Base-by-base conservation (phyloP, 495 filamentous ascomycete genomes). In the Zalerion maritima region DNA sequence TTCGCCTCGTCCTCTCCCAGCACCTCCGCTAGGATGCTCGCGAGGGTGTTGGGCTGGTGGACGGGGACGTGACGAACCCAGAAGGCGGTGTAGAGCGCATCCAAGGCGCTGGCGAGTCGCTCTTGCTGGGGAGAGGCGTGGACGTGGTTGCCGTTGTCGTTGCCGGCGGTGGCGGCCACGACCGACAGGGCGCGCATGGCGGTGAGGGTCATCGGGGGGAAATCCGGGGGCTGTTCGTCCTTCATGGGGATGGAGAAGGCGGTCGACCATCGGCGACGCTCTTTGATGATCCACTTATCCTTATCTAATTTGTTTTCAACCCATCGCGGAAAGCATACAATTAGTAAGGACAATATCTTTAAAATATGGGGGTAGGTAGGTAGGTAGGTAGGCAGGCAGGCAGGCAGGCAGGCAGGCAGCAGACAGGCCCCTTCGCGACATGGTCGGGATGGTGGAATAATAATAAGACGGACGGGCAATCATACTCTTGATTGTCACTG, bases 401-500 rank as follows among this genome's bases (percentile, higher is more conserved):
- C n/a, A n/a, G n/a, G n/a, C n/a, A n/a, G n/a, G n/a, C n/a, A 28
- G 10, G 16, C 18, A 5, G 15, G 17, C 26, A 11, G 20, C 12
- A 13, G n/a, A n/a, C n/a, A n/a, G n/a, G n/a, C n/a, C n/a, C n/a
- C n/a, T n/a, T n/a, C n/a, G n/a, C n/a, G n/a, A n/a, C n/a, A n/a
- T n/a, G 18, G 17, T 14, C 23, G 15, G 21, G 14, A 21, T 31
- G 16, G 16, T 11, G 29, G 4, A 18, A 34, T n/a, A n/a, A n/a
- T n/a, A n/a, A n/a, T n/a, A n/a, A n/a, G 28, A 17, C 3, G 18
- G 31, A 31, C 22, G 2, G 23, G 18, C 12, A 24, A 24, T 34
- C 63, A 22, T 47, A 78, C 75, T 81, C 46, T 76, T 80, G 52
- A 82, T 71, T 11, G 61, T 48, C 19, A 82, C 55, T 1, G 78